Base-by-base conservation (phyloP, 2,329 filamentous ascomycete species). In the Neofusicoccum kwambonambiense region DNA sequence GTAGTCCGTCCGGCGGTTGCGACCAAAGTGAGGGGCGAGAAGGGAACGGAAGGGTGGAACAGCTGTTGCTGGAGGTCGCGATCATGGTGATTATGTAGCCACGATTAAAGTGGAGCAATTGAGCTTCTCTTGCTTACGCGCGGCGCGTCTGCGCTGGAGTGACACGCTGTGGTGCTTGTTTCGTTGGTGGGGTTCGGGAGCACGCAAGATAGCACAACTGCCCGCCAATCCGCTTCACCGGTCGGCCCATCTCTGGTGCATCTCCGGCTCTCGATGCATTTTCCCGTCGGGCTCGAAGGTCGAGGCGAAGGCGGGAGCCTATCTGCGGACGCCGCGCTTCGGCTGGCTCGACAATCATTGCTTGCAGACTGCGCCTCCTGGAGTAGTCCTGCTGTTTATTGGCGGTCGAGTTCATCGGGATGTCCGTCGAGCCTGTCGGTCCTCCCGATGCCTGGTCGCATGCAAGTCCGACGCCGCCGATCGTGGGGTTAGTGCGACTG, bases 161-260 rank as follows among this genome's bases (percentile, higher is more conserved):
- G 39, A 35, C 56, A 60, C 27, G 56, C 31, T 22, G 56, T 27
- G 31, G 9, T 60, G 42, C 31, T 35, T 60, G 56, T 60, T 47
- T 60, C 41, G 41, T 37, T 47, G 56, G 56, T 60, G 41, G 56
- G 56, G 56, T 19, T 37, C 31, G 3, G 4, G 19, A 47, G 56
- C 56, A 60, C 56, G 56, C 56, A 60, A 47, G 56, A 60, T 60
- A 60, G 56, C 56, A 49, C 41, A 37, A 22, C 42, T 19, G 39
- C 42, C 27, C 17, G 13, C 56, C 56, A 60, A 60, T 60, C 27
- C n/a, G n/a, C 8, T 11, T 9, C 9, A 5, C 39, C 54, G 15
- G 15, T 45, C 56, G 56, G 56, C 42, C 17, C 15, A 60, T 60
- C 56, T 45, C 27, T 60, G 56, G 56, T 4, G 37, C 4, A 60